Evolutionary conservation across 352 stramenopile genomes (phyloP), one percentile per base, ranked within the genome.

Genomic region (Heterotrichella gracilis): DNA sequence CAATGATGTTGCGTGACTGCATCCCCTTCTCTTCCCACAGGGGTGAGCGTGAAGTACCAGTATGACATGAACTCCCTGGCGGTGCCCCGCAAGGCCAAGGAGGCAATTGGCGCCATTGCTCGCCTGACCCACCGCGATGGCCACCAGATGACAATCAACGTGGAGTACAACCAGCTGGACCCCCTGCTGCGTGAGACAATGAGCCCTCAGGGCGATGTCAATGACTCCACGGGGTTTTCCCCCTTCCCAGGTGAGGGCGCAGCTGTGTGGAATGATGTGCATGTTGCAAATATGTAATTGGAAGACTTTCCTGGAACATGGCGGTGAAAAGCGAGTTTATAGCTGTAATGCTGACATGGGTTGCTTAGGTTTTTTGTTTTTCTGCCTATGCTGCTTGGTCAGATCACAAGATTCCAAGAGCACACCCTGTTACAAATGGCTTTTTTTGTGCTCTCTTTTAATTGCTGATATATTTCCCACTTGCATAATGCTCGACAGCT

Each of bases 101-200:
- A 76, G 24, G 73, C 73, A n/a, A 79, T 89, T 68, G 86, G 86
- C 32, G 86, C 75, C 3, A 91, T 94, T 69, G 77, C 78, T 2
- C 80, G 81, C 41, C 76, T 94, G 1, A 78, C 68, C 14, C 78
- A 82, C 41, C 64, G 74, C 14, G 74, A 82, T 23, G 75, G 77
- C 25, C 40, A 71, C 70, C 79, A 74, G 63, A 71, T 91, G 68
- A 87, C 84, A 13, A 83, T 91, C 68, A 94, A 94, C 75, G 85
- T 94, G 3, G 86, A 94, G 78, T 94, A 94, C 80, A 94, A 94
- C 75, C 86, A 94, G 77, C 78, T 94, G n/a, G 85, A 92, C 74
- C 84, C 84, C 24, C 75, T 94, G 14, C 77, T 94, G 20, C 76
- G 81, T n/a, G 77, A 82, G 14, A 82, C 76, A 2, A 72, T 73